These are phyloP conservation scores for Verbena officinalis DNA, from an alignment of 257 asterid genomes.

Conservation along the genomic window DNA sequence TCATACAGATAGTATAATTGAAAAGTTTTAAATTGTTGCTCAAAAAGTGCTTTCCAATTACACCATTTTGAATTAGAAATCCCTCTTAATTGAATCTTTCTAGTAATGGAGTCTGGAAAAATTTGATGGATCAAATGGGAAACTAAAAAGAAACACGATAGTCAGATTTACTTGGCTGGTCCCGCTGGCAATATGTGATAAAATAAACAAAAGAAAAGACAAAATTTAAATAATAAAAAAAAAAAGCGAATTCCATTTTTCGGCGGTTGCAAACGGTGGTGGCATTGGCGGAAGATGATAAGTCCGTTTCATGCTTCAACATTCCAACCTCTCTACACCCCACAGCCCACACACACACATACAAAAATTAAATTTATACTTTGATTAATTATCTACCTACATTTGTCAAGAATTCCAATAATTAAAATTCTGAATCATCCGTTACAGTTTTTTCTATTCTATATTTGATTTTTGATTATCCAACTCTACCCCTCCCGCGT, in stretches of 20 bases:
- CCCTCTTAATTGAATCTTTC: no score
- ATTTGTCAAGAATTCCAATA: conserved; percentile 38
- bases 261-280: conserved; percentile 44
- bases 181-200: background rate
- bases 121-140: no score
- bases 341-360: conserved; percentile 21
- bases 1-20: background rate
- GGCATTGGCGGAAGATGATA: conserved; percentile 57
- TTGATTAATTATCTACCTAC: conserved; percentile 23
- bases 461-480: conserved; percentile 29
- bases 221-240: conserved; percentile 7
- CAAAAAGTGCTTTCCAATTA: background rate
- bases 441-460: conserved; percentile 7
- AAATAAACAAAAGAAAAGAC: conserved; percentile 2
- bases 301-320: conserved; percentile 71
- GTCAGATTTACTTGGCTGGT: conserved; percentile 19
- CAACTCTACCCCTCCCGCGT: conserved; percentile 40
- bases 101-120: no score
- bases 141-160: no score
- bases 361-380: background rate
- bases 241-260: conserved; percentile 20
- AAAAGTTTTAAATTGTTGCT: background rate
- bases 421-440: conserved; percentile 32
- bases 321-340: conserved; percentile 57
- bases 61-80: background rate